Conservation (phyloP, 2,329 filamentous ascomycete species). For the Kalaharituber pfeilii region DNA sequence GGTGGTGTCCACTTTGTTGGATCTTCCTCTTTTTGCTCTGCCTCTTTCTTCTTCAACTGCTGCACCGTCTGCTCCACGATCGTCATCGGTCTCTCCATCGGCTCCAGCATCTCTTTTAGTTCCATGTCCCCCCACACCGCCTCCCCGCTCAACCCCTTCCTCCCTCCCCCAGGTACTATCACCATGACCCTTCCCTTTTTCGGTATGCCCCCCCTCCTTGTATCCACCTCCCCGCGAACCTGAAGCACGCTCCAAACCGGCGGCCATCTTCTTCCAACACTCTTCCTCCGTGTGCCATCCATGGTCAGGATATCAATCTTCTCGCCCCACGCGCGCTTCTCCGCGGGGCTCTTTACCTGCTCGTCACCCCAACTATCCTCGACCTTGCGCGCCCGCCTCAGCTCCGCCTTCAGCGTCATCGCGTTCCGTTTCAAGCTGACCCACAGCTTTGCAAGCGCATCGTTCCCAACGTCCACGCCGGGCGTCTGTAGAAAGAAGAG, state of each 20-base stretch:
- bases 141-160: background rate
- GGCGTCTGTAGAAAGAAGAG: slow-evolving; percentile 3
- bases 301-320: background rate
- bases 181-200: background rate
- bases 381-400: background rate
- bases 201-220: background rate
- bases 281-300: background rate
- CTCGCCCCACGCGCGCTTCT: no score
- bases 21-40: background rate
- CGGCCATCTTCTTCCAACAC: background rate
- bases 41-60: no score
- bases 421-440: background rate
- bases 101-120: background rate
- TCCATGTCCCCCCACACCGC: background rate
- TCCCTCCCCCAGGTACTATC: background rate
- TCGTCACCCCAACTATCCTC: background rate
- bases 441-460: background rate
- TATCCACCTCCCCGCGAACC: background rate
- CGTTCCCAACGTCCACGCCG: slow-evolving; percentile 1
- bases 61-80: background rate
- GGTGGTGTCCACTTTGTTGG: background rate
- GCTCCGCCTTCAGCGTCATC: background rate
- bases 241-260: background rate
- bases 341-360: background rate
- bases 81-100: background rate